Evolutionary conservation across 768 basidiomycete species (phyloP), one percentile per base, ranked within the genome.

Genomic region (Russula emetica): DNA sequence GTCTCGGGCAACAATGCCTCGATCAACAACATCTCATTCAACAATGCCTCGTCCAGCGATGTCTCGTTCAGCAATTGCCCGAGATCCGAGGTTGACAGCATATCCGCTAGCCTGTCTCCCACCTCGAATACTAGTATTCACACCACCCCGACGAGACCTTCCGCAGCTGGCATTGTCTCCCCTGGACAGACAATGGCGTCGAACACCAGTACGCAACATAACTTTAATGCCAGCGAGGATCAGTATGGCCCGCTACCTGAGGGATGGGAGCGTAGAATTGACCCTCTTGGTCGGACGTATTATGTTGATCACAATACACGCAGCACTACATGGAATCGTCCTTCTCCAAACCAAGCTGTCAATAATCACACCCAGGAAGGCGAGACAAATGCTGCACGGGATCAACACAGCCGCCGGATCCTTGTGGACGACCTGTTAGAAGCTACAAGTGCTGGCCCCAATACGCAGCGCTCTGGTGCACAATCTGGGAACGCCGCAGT

Each of bases 251-350:
- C 92, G 32, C 78, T 99, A 26, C 95, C 97, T 3, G 75, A 80
- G 30, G 94, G 94, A 3, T 99, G 97, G 97, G 97, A 99, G 9
- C 32, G 97, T 64, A 90, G 97, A 51, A 91, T 95, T 60, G 97
- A 99, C 76, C 95, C 97, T 36, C 83, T 98, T 28, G 97, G 89
- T 10, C 80, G 97, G 61, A 96, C 93, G 8, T 99, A 99, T 74
- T 99, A 98, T 74, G 97, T 99, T 60, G 97, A 99, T 73, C 97
- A 98, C 77, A 98, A 98, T 74, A 93, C 92, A 10, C 88, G 97
- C 61, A 92, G 90, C 14, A 99, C 97, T 8, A 98, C 97, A 0
- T 99, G 97, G 97, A 95, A 93, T 73, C 79, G 97, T 18, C 96
- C 96, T 8, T 91, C 87, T 28, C 76, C 83, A 14, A 93, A 81